Evolutionary conservation across 257 asterid species (phyloP).

Genomic region (Solanum gracilifrons): DNA sequence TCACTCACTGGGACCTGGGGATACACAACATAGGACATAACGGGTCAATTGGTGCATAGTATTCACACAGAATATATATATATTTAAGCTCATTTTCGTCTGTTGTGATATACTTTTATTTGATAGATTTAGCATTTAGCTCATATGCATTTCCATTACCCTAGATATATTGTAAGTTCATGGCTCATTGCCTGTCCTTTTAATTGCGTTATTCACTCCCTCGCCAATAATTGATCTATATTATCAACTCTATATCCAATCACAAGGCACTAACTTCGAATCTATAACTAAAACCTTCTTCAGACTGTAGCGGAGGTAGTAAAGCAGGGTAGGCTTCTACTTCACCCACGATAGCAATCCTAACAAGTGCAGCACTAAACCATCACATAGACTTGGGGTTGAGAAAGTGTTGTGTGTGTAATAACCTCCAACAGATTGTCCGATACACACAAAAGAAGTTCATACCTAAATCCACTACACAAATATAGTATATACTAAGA

Average conservation of each 20-base stretch:
- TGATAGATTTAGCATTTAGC: neutral
- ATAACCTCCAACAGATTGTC: neutral
- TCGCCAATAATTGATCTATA: neutral
- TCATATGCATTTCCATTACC: neutral
- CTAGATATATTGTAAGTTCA: neutral
- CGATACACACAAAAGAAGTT: neutral
- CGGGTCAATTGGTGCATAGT: neutral
- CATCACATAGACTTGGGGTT: neutral
- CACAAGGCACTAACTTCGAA: neutral
- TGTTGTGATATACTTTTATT: neutral
- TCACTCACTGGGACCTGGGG: neutral
- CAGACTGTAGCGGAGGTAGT: neutral
- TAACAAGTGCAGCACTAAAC: neutral
- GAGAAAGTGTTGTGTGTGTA: neutral
- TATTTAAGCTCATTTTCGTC: neutral
- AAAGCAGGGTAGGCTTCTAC: neutral
- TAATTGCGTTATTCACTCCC: neutral
- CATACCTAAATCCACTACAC: neutral
- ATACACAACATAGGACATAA: neutral
- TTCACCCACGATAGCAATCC: neutral
- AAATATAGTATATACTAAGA: neutral
- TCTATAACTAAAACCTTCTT: neutral
- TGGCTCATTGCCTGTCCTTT: neutral
- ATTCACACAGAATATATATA: neutral
- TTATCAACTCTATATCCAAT: neutral